phyloP scores from a whole-genome alignment of 208 protist species.

The Porcisia hertigi region DNA sequence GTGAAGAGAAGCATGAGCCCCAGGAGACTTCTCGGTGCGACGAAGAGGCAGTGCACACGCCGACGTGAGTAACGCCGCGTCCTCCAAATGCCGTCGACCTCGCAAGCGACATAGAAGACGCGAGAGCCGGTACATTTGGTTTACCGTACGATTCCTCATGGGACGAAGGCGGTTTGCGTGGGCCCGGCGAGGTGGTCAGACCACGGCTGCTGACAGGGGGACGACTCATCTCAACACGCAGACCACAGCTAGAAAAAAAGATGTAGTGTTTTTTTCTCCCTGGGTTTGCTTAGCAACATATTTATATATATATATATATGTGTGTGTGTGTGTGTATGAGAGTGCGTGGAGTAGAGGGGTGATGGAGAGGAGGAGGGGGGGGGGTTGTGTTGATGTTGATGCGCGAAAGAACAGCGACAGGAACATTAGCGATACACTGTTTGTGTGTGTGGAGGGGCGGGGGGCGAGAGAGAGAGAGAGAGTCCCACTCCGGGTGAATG shows the following conservation, averaged over 20 bases:
- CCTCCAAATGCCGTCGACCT: neutral
- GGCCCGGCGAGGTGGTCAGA: neutral
- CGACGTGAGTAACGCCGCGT: neutral
- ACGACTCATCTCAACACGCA: neutral
- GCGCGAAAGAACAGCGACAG: neutral
- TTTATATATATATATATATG: neutral
- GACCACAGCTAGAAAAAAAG: neutral
- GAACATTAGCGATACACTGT: neutral
- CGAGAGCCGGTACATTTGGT: neutral
- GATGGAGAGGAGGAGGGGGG: too few species aligned
- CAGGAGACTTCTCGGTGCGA: neutral
- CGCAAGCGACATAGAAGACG: neutral
- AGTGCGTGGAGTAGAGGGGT: neutral
- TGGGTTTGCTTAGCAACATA: neutral
- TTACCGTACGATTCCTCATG: too few species aligned
- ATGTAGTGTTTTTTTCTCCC: neutral
- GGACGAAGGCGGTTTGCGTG: neutral
- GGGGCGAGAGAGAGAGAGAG: neutral
- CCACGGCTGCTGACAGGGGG: neutral
- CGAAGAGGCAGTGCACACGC: neutral
- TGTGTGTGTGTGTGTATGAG: neutral
- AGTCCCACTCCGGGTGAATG: too few species aligned
- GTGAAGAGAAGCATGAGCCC: neutral
- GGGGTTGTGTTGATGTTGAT: neutral
- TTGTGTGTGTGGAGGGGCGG: neutral